These are phyloP conservation scores for Auriscalpium orientale DNA, from an alignment of 768 basidiomycete genomes.

Conservation along the genomic window DNA sequence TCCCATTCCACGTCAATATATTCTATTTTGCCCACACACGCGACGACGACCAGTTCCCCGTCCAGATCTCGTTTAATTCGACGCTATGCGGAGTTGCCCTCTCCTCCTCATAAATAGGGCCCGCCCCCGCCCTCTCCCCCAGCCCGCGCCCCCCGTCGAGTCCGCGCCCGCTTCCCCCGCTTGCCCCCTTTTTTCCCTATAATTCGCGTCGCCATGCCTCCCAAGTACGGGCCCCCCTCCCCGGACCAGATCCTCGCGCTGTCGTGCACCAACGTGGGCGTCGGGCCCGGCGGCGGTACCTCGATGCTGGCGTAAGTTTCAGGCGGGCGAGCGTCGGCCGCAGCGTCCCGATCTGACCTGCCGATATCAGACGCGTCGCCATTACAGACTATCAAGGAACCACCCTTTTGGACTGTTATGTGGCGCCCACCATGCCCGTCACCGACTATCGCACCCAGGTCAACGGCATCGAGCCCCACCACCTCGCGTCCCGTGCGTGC, in stretches of 20 bases:
- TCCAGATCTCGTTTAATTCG: neutral
- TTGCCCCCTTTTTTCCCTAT: no score
- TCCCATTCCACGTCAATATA: constrained; percentile 2
- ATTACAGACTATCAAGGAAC: constrained; percentile 38
- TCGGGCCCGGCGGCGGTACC: constrained; percentile 74
- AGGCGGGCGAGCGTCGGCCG: neutral
- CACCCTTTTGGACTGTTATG: constrained; percentile 54
- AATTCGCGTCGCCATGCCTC: constrained; percentile 15
- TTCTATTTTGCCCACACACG: neutral
- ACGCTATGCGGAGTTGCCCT: neutral
- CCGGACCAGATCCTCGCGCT: constrained; percentile 47
- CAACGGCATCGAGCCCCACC: constrained; percentile 43
- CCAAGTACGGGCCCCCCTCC: constrained; percentile 20
- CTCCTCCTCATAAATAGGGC: neutral
- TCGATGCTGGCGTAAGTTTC: constrained; percentile 70
- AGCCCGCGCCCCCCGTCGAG: constrained; percentile 5
- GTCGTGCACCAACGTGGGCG: constrained; percentile 55
- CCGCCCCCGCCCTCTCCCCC: neutral
- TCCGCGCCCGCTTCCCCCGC: no score
- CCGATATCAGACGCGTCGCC: constrained; percentile 33
- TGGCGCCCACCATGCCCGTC: constrained; percentile 57
- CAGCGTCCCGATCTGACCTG: neutral
- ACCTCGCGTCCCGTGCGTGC: constrained; percentile 33
- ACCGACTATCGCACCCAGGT: constrained; percentile 66
- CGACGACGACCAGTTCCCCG: neutral